Conservation (phyloP, 352 stramenopile genomes). For the Phytophthora chlamydospora region DNA sequence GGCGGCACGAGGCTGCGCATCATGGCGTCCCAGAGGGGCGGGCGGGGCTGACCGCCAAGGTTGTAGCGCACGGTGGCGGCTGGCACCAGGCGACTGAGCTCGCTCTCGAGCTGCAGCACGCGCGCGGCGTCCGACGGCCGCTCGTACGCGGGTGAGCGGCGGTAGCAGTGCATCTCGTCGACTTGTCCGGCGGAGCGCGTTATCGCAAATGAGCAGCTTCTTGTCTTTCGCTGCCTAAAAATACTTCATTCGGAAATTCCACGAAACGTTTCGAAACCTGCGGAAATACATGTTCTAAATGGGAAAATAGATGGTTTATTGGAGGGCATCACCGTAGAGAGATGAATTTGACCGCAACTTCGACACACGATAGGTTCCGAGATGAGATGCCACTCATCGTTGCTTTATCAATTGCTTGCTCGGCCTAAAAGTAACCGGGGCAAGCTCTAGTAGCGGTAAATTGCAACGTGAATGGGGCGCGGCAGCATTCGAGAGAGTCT, state of each 20-base stretch:
- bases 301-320: no score
- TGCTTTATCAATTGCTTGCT: no score
- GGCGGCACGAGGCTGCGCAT: conserved; percentile 17
- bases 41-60: conserved; percentile 11
- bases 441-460: no score
- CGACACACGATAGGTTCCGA: no score
- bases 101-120: conserved; percentile 10
- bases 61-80: conserved; percentile 1
- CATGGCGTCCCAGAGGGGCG: conserved; percentile 30
- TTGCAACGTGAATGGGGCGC: no score
- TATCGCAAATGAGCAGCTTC: conserved; percentile 9
- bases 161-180: conserved; percentile 11
- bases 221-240: background rate
- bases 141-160: background rate
- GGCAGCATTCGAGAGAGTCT: no score
- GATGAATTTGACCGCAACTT: no score
- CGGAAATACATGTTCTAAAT: background rate
- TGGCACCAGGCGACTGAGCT: conserved; percentile 6
- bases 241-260: no score
- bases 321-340: no score
- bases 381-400: no score
- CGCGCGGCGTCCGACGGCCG: conserved; percentile 1
- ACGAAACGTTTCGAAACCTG: no score
- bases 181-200: background rate
- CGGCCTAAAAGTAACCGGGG: no score